Evolutionary conservation across 768 basidiomycete genomes (phyloP), one percentile per base, ranked within the genome.

Genomic region (Cytidiella melzeri): DNA sequence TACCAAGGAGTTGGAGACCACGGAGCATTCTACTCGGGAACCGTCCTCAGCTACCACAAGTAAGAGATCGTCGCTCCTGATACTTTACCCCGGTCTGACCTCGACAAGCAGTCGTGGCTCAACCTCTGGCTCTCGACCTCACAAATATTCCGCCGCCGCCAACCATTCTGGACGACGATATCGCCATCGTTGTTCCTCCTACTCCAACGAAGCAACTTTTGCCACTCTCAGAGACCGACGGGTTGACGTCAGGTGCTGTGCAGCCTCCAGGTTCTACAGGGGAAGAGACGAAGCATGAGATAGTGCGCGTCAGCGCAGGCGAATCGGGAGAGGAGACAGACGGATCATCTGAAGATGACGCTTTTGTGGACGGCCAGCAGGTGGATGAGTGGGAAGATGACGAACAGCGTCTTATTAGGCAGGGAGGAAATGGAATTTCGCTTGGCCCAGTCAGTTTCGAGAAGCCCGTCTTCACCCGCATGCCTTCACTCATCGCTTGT

Each of bases 371-470:
- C 28, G 63, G 65, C 34, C 68, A 71, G 36, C 64, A 62, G 13
- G 66, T 77, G 19, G 77, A 79, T 48, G 78, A 77, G 36, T 75
- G 76, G 56, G 89, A 95, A 60, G 92, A 94, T 52, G 92, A 96
- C 49, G 94, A 96, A 63, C 88, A 92, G 56, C 73, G 83, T 55
- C 73, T 97, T 45, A 93, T 96, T 53, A 73, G 82, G 67, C 85
- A 83, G 47, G 94, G 93, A 27, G 94, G 95, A 5, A 84, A 87
- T 52, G 95, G 95, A 27, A 96, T 98, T 47, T 95, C 94, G 19
- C 77, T 92, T 40, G 93, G 92, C 21, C 83, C 87, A 46, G 92
- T 95, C 65, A 63, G 88, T 34, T 15, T 34, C 9, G 15, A 34
- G n/a, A n/a, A 7, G 9, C 9, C 15, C 30, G 30, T 15, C 26